Evolutionary conservation across 768 basidiomycete genomes (phyloP).

Genomic region (Podaxis carcinomalis): DNA sequence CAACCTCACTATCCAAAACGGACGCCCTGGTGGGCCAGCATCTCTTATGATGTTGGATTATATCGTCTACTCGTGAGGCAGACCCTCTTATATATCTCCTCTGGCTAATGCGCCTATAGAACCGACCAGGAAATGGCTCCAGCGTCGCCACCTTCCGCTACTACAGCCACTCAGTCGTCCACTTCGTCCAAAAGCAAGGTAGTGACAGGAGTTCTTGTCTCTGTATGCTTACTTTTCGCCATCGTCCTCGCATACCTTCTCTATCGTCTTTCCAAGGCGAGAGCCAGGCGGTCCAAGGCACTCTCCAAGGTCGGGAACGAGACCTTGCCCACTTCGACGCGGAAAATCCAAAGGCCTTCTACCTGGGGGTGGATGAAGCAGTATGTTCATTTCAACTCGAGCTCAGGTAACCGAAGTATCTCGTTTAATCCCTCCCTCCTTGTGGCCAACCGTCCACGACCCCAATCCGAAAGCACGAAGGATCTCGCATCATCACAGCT

Average conservation of each 20-base stretch:
- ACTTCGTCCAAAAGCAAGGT: background rate
- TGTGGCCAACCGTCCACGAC: background rate
- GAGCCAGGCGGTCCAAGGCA: background rate
- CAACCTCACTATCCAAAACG: constrained; percentile 11
- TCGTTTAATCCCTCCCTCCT: constrained; percentile 3
- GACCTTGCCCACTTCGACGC: background rate
- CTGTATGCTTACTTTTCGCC: constrained; percentile 4
- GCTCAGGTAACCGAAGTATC: background rate
- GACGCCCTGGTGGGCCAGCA: background rate
- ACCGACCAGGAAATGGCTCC: background rate
- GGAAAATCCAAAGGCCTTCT: background rate
- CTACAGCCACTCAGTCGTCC: background rate
- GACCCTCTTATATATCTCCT: background rate
- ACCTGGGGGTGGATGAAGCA: background rate
- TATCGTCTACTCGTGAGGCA: constrained; percentile 10
- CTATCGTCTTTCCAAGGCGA: background rate
- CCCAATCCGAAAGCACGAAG: background rate
- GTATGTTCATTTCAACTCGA: background rate
- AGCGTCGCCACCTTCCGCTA: background rate
- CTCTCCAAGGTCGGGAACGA: background rate
- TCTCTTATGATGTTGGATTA: constrained; percentile 13
- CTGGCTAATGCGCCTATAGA: background rate
- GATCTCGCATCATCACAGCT: background rate
- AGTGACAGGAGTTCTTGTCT: constrained; percentile 2
- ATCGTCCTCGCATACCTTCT: constrained; percentile 4